Evolutionary conservation across 495 filamentous ascomycete species (phyloP), one percentile per base, ranked within the genome.

Genomic region (Hyaloscypha bicolor): DNA sequence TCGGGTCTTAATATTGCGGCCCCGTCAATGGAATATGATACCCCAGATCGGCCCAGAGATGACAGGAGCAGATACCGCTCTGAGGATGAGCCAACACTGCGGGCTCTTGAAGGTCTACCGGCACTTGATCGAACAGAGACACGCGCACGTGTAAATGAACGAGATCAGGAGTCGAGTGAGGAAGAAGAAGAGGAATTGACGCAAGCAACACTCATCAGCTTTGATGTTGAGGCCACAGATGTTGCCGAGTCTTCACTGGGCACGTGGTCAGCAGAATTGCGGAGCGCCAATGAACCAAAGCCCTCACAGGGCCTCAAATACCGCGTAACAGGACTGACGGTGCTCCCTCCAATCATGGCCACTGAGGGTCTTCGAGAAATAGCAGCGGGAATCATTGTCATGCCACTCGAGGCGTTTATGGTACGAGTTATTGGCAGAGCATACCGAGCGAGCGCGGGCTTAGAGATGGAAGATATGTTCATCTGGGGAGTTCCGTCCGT

Each of bases 231-330:
- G 59, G 77, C 82, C 9, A 80, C 78, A 51, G 81, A 84, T 55
- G 73, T 77, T 1, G 76, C 74, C 25, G 79, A 77, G 35, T 75
- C 75, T 12, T 77, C 79, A 4, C 30, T 59, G 3, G 82, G 81
- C n/a, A 69, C 80, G 4, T 86, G 84, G 84, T 82, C 83, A n/a
- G 84, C 84, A 45, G 84, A 86, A 63, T 76, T 86, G 16, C 77
- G 83, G 30, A 73, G 63, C 39, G 69, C 70, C 8, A 72, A 75
- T 57, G 73, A 75, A 48, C 72, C 69, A 16, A 67, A 60, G 16
- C 16, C 45, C 9, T 66, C 70, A 19, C 55, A 67, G 2, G 60
- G 35, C 55, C 25, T 55, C 52, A 63, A 55, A 21, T 75, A 75
- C 45, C 65, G 61, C 14, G 63, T 69, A 19, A 75, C 70, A 14